phyloP scores from a whole-genome alignment of 179 eudicot species.

The Silene coronaria region DNA sequence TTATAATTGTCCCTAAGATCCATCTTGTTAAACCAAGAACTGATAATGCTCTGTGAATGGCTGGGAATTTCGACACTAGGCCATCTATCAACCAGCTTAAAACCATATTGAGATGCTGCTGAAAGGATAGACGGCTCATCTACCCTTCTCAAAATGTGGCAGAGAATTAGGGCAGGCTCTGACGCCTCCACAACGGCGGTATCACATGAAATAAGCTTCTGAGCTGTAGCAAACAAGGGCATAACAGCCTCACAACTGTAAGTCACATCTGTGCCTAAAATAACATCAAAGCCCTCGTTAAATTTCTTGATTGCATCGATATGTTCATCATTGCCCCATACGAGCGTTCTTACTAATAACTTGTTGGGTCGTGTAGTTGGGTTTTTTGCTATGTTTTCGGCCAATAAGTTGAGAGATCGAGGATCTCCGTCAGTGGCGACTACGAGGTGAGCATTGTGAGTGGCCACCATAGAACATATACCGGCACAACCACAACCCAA shows the following conservation, averaged over 20 bases:
- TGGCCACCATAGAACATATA: conserved; percentile 76
- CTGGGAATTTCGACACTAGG: conserved; percentile 27
- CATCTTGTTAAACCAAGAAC: conserved; percentile 45
- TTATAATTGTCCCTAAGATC: conserved; percentile 26
- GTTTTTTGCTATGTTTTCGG: conserved; percentile 51
- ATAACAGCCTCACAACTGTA: conserved; percentile 58
- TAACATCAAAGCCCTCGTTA: conserved; percentile 63
- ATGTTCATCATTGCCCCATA: conserved; percentile 73
- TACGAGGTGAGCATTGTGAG: conserved; percentile 56
- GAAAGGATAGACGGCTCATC: conserved; percentile 73
- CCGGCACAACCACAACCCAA: conserved; percentile 83
- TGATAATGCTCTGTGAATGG: conserved; percentile 29
- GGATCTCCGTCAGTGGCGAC: conserved; percentile 81
- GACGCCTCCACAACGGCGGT: neutral
- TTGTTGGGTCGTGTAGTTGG: conserved; percentile 27
- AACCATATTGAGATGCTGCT: conserved; percentile 62
- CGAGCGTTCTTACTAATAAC: conserved; percentile 38
- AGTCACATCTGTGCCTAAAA: conserved; percentile 92
- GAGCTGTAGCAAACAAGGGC: conserved; percentile 77
- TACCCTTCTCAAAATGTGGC: conserved; percentile 76
- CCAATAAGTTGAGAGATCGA: conserved; percentile 46
- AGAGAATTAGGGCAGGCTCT: conserved; percentile 55
- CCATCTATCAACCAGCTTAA: conserved; percentile 71
- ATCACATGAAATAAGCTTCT: conserved; percentile 44
- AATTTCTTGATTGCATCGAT: conserved; percentile 43